phyloP scores from a whole-genome alignment of 1,284 basidiomycete species.

The Ceratorhiza oryzae-sativae region DNA sequence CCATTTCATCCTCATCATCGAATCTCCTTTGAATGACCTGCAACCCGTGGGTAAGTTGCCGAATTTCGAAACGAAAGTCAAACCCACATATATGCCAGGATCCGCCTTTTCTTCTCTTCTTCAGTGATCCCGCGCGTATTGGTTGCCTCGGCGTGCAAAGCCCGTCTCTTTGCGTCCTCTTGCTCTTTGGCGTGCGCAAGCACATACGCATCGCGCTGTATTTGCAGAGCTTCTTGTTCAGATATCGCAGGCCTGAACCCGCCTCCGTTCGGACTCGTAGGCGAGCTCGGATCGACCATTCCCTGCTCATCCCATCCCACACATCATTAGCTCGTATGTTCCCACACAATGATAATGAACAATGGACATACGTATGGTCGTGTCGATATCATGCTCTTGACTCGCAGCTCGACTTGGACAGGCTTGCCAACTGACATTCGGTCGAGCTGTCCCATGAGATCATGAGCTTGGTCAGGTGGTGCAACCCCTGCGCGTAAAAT shows the following conservation, averaged over 20 bases:
- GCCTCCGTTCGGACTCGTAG: conserved; percentile 4
- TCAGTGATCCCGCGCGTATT: conserved; percentile 35
- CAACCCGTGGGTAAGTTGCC: not conserved
- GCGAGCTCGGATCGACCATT: conserved; percentile 26
- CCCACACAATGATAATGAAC: not conserved
- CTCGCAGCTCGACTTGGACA: conserved; percentile 21
- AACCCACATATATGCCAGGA: conserved; percentile 24
- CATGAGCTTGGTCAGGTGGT: conserved; percentile 4
- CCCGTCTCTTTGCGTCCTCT: conserved; percentile 9
- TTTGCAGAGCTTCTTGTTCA: conserved; percentile 19
- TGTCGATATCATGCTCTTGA: conserved; percentile 26
- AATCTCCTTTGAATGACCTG: conserved; percentile 26
- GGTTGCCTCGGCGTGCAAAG: conserved; percentile 20
- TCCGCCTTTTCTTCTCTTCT: conserved; percentile 13
- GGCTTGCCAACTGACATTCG: conserved; percentile 30
- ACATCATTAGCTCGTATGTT: not conserved
- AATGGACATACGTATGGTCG: conserved; percentile 20
- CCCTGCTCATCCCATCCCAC: conserved; percentile 1
- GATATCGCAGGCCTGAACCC: conserved; percentile 28
- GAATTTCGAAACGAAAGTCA: not conserved
- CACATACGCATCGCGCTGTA: conserved; percentile 31
- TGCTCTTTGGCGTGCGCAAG: conserved; percentile 15
- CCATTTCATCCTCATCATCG: conserved; percentile 16
- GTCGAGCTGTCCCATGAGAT: conserved; percentile 23
- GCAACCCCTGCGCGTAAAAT: conserved; percentile 7